Evolutionary conservation across 1,139 yeast genomes (phyloP), one percentile per base, ranked within the genome.

Genomic region (Hansenula sp.): DNA sequence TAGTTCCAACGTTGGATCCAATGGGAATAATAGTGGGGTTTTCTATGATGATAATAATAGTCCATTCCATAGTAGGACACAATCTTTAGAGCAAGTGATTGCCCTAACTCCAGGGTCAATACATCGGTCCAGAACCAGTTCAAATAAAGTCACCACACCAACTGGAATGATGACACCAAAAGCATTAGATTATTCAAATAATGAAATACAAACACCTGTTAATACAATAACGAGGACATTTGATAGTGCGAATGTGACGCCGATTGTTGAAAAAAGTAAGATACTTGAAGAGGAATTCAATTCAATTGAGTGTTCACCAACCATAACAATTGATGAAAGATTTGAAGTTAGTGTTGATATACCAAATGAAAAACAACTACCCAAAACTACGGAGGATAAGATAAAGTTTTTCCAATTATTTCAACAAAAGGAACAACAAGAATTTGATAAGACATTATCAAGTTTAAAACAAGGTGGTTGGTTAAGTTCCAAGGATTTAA

Each of bases 281-380:
- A 7, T 29, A 7, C n/a, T 28, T 2, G 40, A 44, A 7, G 29
- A 36, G 11, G 43, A 41, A 10, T 13, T 8, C 3, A 19, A n/a
- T 15, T 34, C 36, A 2, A 8, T 38, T 13, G 45, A 30, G 17
- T 50, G 46, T 21, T 48, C 52, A n/a, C 53, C 53, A 12, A 49
- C 49, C 1, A 48, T 50, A 7, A 43, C 47, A 4, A 47, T 49
- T 15, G 47, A 45, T 17, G 51, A 48, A 31, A 48, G 50, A 24
- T 50, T 50, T 31, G 52, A 50, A 33, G 49, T 50, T 2, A 41
- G 44, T 35, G 17, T 50, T 7, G 52, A 48, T 10, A 38, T 48
- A 8, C 51, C 49, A 2, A 38, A 41, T 17, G 40, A 44, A 4
- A 24, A 15, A 4, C 29, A 29, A 8, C 17, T 46, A 12, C 51